Conservation (phyloP, 2,329 filamentous ascomycete species). For the Cladophialophora exuberans region DNA sequence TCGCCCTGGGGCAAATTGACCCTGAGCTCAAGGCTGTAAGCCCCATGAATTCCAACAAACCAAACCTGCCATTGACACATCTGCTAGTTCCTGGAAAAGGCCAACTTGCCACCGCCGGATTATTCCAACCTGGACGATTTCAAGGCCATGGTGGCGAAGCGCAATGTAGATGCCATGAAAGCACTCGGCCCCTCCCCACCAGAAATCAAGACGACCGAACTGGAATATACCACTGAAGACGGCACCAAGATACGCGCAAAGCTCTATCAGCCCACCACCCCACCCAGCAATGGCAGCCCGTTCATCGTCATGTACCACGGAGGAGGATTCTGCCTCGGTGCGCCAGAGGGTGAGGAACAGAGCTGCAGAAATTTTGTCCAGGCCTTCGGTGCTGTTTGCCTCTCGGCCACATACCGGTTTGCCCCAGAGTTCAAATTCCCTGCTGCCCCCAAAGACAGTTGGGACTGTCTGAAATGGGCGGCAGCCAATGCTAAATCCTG, state of each 20-base stretch:
- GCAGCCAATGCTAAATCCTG: slow-evolving; percentile 42
- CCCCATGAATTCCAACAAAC: background rate
- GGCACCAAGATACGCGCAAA: slow-evolving; percentile 33
- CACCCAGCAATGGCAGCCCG: slow-evolving; percentile 22
- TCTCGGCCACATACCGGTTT: slow-evolving; percentile 30
- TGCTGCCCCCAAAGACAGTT: slow-evolving; percentile 30
- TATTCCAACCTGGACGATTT: slow-evolving; percentile 27
- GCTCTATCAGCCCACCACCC: slow-evolving; percentile 30
- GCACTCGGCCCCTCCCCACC: slow-evolving; percentile 25
- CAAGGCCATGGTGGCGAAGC: slow-evolving; percentile 26
- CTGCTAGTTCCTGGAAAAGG: slow-evolving; percentile 29
- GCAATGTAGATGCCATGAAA: slow-evolving; percentile 22
- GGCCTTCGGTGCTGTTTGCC: slow-evolving; percentile 30
- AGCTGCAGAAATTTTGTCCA: slow-evolving; percentile 30
- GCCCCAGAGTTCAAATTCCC: slow-evolving; percentile 34
- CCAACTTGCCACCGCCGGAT: slow-evolving; percentile 26
- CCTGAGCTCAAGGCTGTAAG: slow-evolving; percentile 36
- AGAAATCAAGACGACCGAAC: slow-evolving; percentile 30
- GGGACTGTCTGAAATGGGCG: slow-evolving; percentile 33
- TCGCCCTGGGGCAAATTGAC: slow-evolving; percentile 36
- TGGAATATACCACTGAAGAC: slow-evolving; percentile 32
- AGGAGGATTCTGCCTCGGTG: slow-evolving; percentile 36
- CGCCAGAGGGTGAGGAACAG: slow-evolving; percentile 33
- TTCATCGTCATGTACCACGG: slow-evolving; percentile 35
- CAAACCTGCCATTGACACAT: slow-evolving; percentile 4